phyloP scores from a whole-genome alignment of 2,329 filamentous ascomycete genomes.

The Ceratocystis lukuohia region DNA sequence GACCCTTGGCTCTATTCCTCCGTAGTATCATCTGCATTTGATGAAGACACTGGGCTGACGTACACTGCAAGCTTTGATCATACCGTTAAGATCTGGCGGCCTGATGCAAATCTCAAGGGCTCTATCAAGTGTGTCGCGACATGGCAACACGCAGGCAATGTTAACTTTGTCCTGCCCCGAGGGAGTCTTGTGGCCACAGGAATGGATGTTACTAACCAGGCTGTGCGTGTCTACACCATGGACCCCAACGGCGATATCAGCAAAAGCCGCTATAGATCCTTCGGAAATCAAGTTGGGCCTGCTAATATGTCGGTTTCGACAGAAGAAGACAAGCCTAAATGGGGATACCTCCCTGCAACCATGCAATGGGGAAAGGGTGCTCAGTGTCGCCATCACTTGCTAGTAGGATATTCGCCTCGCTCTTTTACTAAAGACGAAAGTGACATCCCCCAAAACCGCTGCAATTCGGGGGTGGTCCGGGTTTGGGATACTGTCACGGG shows the following conservation, averaged over 20 bases:
- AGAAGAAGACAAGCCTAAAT: slow-evolving; percentile 27
- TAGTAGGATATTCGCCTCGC: slow-evolving; percentile 51
- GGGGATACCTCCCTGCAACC: slow-evolving; percentile 50
- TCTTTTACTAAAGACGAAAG: slow-evolving; percentile 38
- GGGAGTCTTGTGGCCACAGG: slow-evolving; percentile 42
- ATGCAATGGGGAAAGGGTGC: slow-evolving; percentile 45
- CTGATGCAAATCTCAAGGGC: slow-evolving; percentile 26
- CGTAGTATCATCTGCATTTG: slow-evolving; percentile 48
- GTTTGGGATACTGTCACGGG: slow-evolving; percentile 41
- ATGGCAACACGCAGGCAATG: slow-evolving; percentile 44
- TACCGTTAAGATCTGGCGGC: slow-evolving; percentile 46
- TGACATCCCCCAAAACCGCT: slow-evolving; percentile 45
- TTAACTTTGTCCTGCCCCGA: slow-evolving; percentile 45
- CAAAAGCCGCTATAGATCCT: slow-evolving; percentile 27
- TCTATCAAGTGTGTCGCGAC: slow-evolving; percentile 32
- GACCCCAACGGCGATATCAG: slow-evolving; percentile 26
- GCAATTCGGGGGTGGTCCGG: slow-evolving; percentile 45
- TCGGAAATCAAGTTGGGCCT: slow-evolving; percentile 21
- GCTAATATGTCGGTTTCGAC: neutral
- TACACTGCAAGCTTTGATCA: slow-evolving; percentile 51
- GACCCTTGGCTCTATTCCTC: slow-evolving; percentile 52
- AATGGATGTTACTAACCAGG: slow-evolving; percentile 39
- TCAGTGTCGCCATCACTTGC: slow-evolving; percentile 37
- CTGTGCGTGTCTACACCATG: slow-evolving; percentile 45
- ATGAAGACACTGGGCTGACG: slow-evolving; percentile 31